phyloP scores from a whole-genome alignment of 1,284 basidiomycete species.

The Cutaneotrichosporon cavernicola region DNA sequence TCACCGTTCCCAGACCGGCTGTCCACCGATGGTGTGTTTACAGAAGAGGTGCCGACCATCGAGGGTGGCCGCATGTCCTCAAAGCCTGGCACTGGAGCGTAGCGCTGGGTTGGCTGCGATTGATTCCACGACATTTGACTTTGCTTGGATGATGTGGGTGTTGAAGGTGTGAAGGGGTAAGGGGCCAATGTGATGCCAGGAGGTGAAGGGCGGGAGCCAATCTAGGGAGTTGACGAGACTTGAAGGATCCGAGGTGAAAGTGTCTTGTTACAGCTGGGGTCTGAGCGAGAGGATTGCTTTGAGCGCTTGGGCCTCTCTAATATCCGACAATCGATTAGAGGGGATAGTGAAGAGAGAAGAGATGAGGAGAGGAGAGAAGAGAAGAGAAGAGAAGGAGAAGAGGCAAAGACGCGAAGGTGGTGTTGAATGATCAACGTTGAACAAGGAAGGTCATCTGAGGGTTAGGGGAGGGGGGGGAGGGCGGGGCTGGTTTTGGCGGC shows the following conservation, averaged over 20 bases:
- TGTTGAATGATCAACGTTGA: no score
- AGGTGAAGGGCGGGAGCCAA: not conserved
- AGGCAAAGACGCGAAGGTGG: not conserved
- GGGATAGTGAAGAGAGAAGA: not conserved
- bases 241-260: not conserved
- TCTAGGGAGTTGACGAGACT: not conserved
- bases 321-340: not conserved
- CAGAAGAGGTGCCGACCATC: not conserved
- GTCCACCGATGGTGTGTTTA: not conserved
- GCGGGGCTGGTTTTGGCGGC: no score
- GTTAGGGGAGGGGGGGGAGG: no score
- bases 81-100: constrained; percentile 32
- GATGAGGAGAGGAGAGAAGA: not conserved
- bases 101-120: constrained; percentile 25
- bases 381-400: not conserved
- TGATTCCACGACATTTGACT: constrained; percentile 18
- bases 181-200: not conserved
- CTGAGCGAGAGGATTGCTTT: not conserved
- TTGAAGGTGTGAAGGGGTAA: not conserved
- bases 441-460: no score
- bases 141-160: not conserved
- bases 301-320: not conserved
- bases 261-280: not conserved
- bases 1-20: constrained; percentile 2
- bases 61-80: constrained; percentile 14